These are phyloP conservation scores for Didymella sp. DNA, from an alignment of 2,329 filamentous ascomycete species.

Conservation along the genomic window DNA sequence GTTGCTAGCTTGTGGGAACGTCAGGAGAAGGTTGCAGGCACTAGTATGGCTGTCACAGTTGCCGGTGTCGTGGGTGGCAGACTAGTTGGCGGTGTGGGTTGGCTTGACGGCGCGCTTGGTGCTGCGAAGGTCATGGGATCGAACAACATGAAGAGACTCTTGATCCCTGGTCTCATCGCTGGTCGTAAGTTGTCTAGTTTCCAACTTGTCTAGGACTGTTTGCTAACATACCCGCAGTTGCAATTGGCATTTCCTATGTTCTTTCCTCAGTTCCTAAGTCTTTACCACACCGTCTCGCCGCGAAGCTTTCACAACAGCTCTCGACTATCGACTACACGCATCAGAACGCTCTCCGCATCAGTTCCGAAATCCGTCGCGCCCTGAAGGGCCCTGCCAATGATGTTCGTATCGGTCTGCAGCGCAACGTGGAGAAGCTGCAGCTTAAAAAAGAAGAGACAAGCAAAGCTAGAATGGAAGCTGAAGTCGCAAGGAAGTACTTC, in stretches of 20 bases:
- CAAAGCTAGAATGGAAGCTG: constrained; percentile 82
- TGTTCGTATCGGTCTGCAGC: constrained; percentile 81
- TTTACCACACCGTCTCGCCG: constrained; percentile 81
- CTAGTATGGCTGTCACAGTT: constrained; percentile 91
- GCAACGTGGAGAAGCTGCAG: constrained; percentile 81
- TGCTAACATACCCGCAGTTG: constrained; percentile 57
- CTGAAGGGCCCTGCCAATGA: constrained; percentile 87
- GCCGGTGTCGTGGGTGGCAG: constrained; percentile 84
- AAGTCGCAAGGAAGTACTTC: constrained; percentile 90
- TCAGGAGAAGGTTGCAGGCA: constrained; percentile 94
- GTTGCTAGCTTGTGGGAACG: constrained; percentile 79
- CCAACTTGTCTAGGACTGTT: neutral
- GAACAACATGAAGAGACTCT: constrained; percentile 78
- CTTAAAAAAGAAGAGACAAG: constrained; percentile 81
- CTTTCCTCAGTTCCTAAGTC: constrained; percentile 87
- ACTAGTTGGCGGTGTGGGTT: constrained; percentile 81
- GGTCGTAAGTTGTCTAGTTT: constrained; percentile 71
- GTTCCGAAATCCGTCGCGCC: constrained; percentile 84
- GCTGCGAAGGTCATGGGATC: constrained; percentile 81
- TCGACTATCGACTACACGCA: constrained; percentile 90
- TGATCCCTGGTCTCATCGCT: constrained; percentile 79
- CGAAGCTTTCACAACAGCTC: constrained; percentile 84
- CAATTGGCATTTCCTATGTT: constrained; percentile 79
- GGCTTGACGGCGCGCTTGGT: constrained; percentile 86
- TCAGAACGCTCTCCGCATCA: constrained; percentile 82